Conservation (phyloP, 768 basidiomycete genomes). For the Russula lepida region DNA sequence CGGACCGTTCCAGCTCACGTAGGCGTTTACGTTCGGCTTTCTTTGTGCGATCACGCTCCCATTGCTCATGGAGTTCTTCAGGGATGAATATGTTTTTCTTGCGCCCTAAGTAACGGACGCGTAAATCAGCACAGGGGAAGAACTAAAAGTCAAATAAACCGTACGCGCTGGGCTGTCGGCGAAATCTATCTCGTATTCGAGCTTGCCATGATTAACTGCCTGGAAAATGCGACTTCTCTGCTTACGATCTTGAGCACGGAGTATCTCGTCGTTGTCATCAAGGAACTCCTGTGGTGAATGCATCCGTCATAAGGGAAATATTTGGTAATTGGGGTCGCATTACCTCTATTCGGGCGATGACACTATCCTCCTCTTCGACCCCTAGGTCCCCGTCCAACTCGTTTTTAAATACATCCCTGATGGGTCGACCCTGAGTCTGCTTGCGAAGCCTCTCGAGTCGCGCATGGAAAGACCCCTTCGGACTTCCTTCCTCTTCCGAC, state of each 20-base stretch:
- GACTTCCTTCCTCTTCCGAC: constrained; percentile 32
- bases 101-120: constrained; percentile 27
- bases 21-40: constrained; percentile 70
- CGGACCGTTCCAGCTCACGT: constrained; percentile 48
- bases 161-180: constrained; percentile 41
- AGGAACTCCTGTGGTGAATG: constrained; percentile 26
- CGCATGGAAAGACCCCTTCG: constrained; percentile 30
- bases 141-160: constrained; percentile 23
- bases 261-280: constrained; percentile 48
- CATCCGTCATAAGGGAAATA: constrained; percentile 10
- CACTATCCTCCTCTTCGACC: constrained; percentile 30
- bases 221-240: constrained; percentile 49
- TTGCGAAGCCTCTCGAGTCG: constrained; percentile 30
- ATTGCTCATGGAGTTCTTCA: constrained; percentile 51
- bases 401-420: constrained; percentile 15
- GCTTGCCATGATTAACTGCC: constrained; percentile 48
- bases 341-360: constrained; percentile 23
- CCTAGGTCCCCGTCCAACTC: constrained; percentile 9
- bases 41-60: constrained; percentile 74
- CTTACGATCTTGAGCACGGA: constrained; percentile 39
- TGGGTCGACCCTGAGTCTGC: constrained; percentile 18
- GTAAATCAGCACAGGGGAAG: background rate
- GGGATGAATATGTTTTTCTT: constrained; percentile 47
- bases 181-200: constrained; percentile 29
- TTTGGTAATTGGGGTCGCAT: background rate